These are phyloP conservation scores for Epicoccum nigrum DNA, from an alignment of 2,329 filamentous ascomycete genomes.

Conservation along the genomic window DNA sequence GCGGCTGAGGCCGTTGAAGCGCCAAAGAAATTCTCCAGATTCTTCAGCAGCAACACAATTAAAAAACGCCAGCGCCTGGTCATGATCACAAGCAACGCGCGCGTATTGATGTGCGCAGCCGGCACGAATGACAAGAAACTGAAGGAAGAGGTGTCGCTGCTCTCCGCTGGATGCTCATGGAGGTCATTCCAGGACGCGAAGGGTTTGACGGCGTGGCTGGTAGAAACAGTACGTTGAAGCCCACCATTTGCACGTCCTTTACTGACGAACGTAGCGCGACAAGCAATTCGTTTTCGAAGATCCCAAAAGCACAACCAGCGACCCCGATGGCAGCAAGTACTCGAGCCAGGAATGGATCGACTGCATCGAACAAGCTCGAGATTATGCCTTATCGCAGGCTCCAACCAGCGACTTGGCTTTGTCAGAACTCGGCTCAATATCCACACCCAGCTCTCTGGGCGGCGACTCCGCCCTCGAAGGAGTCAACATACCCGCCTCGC, in stretches of 20 bases:
- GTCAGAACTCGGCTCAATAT: constrained; percentile 61
- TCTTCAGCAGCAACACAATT: constrained; percentile 87
- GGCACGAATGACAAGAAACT: constrained; percentile 95
- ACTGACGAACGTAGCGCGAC: constrained; percentile 68
- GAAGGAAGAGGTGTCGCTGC: constrained; percentile 88
- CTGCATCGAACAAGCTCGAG: constrained; percentile 81
- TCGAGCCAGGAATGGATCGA: constrained; percentile 93
- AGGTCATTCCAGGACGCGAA: constrained; percentile 83
- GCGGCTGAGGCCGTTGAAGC: constrained; percentile 70
- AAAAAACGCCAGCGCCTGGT: constrained; percentile 94
- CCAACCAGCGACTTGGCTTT: constrained; percentile 59
- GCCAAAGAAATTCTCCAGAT: constrained; percentile 84
- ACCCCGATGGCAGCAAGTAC: constrained; percentile 67
- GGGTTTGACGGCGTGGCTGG: constrained; percentile 84
- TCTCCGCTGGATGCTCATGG: constrained; percentile 77
- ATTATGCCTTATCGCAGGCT: constrained; percentile 79
- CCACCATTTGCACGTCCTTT: background rate
- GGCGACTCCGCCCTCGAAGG: constrained; percentile 54
- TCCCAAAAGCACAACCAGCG: constrained; percentile 72
- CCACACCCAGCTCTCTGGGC: constrained; percentile 78
- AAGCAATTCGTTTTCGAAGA: constrained; percentile 95
- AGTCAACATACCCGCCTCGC: constrained; percentile 59
- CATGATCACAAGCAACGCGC: constrained; percentile 90
- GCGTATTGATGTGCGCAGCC: constrained; percentile 86
- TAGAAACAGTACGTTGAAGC: constrained; percentile 80